Conservation (phyloP, 1,284 basidiomycete species). For the Tilletia horrida region DNA sequence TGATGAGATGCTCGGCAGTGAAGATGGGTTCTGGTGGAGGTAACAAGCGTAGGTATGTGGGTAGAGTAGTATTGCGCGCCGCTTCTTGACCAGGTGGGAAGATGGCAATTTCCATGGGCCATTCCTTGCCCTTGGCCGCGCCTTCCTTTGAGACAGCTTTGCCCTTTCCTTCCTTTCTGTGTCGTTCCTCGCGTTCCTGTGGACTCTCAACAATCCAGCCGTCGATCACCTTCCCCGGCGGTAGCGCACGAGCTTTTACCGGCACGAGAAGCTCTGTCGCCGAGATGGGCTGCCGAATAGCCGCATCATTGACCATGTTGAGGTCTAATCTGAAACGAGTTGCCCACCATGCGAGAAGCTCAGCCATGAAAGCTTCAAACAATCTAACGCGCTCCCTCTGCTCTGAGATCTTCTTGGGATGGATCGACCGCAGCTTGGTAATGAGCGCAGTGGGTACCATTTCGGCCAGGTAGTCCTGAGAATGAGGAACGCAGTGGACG, state of each 20-base stretch:
- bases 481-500: background rate
- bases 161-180: slow-evolving; percentile 22
- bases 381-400: slow-evolving; percentile 51
- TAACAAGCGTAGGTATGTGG: slow-evolving; percentile 53
- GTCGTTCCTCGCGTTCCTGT: slow-evolving; percentile 40
- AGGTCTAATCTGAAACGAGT: slow-evolving; percentile 42
- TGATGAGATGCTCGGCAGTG: slow-evolving; percentile 79
- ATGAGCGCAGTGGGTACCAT: slow-evolving; percentile 40
- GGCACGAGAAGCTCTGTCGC: slow-evolving; percentile 9
- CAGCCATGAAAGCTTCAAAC: slow-evolving; percentile 50
- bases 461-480: slow-evolving; percentile 19
- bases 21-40: slow-evolving; percentile 68
- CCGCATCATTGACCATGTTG: slow-evolving; percentile 37
- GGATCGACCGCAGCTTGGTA: slow-evolving; percentile 46
- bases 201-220: slow-evolving; percentile 51
- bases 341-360: slow-evolving; percentile 49
- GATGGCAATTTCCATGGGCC: slow-evolving; percentile 57
- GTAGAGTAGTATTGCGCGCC: slow-evolving; percentile 20
- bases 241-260: background rate
- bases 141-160: slow-evolving; percentile 22
- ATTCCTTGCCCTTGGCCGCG: slow-evolving; percentile 15
- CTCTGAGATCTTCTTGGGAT: slow-evolving; percentile 44
- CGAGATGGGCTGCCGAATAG: slow-evolving; percentile 44
- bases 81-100: slow-evolving; percentile 41
- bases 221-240: slow-evolving; percentile 41